These are phyloP conservation scores for Rhizophagus prolifer DNA, from an alignment of 192 early-diverging fungal genomes.

Conservation along the genomic window DNA sequence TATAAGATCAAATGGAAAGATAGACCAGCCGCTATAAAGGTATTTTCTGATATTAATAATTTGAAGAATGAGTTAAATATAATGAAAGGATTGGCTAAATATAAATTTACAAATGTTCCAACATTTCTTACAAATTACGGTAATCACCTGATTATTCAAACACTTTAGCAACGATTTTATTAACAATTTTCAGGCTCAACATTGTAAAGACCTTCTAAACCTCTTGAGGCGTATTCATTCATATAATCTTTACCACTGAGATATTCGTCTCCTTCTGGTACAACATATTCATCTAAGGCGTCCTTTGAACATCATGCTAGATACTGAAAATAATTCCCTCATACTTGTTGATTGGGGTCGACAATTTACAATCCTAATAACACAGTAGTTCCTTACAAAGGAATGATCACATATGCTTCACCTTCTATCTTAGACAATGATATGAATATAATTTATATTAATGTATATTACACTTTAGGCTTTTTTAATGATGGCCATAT, in stretches of 20 bases:
- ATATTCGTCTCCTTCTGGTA: no score
- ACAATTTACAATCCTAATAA: neutral
- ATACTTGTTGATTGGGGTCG: constrained; percentile 18
- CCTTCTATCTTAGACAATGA: neutral
- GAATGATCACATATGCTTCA: neutral
- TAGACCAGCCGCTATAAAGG: neutral
- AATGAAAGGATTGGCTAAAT: neutral
- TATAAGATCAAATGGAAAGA: constrained; percentile 2
- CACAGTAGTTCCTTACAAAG: no score
- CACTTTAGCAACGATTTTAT: neutral
- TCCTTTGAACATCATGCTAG: constrained; percentile 3
- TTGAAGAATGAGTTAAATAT: neutral
- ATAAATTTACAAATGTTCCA: neutral
- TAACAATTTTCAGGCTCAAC: neutral
- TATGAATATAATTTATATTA: no score
- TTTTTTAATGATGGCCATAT: no score
- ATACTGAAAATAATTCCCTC: neutral
- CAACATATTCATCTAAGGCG: no score
- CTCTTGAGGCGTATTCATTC: neutral
- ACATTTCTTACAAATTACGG: neutral
- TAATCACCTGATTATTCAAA: neutral
- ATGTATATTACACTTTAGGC: no score
- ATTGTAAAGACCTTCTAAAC: neutral
- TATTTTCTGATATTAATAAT: neutral
- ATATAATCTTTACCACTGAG: neutral